Conservation (phyloP, 2,329 filamentous ascomycete genomes). For the Emergomyces pasteurianus region DNA sequence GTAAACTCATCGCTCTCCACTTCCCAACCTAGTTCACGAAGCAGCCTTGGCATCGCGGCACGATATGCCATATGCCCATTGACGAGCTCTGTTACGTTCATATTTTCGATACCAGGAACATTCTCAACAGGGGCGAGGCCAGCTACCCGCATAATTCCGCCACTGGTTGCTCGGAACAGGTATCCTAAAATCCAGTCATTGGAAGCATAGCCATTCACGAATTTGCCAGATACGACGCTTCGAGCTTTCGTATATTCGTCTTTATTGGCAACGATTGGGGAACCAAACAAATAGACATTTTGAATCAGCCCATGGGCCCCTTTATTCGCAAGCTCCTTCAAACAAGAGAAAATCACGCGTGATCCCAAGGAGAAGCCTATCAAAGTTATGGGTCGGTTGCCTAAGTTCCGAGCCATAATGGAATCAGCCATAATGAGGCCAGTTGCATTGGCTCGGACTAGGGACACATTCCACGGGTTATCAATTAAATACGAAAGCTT, state of each 20-base stretch:
- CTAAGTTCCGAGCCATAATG: constrained; percentile 79
- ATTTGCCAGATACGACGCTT: constrained; percentile 79
- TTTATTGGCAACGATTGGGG: constrained; percentile 78
- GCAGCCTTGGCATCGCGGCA: constrained; percentile 73
- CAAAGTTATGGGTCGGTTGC: constrained; percentile 80
- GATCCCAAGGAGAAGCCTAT: constrained; percentile 91
- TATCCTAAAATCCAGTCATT: constrained; percentile 98
- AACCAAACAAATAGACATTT: constrained; percentile 91
- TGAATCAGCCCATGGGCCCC: constrained; percentile 80
- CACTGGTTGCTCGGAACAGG: constrained; percentile 85
- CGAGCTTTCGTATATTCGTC: constrained; percentile 76
- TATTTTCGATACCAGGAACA: constrained; percentile 74
- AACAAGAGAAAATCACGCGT: constrained; percentile 81
- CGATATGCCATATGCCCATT: constrained; percentile 96
- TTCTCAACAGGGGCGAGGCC: constrained; percentile 66
- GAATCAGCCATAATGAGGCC: constrained; percentile 92
- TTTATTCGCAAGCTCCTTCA: constrained; percentile 73
- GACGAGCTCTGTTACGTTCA: constrained; percentile 75
- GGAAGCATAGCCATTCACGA: constrained; percentile 85
- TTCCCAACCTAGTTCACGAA: constrained; percentile 80
- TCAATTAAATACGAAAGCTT: constrained; percentile 95
- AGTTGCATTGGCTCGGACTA: constrained; percentile 76
- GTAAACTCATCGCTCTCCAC: constrained; percentile 89
- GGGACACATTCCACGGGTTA: constrained; percentile 96
- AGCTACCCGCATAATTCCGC: constrained; percentile 79